Evolutionary conservation across 2,329 filamentous ascomycete species (phyloP), one percentile per base, ranked within the genome.

Genomic region (Parascedosporium putredinis): DNA sequence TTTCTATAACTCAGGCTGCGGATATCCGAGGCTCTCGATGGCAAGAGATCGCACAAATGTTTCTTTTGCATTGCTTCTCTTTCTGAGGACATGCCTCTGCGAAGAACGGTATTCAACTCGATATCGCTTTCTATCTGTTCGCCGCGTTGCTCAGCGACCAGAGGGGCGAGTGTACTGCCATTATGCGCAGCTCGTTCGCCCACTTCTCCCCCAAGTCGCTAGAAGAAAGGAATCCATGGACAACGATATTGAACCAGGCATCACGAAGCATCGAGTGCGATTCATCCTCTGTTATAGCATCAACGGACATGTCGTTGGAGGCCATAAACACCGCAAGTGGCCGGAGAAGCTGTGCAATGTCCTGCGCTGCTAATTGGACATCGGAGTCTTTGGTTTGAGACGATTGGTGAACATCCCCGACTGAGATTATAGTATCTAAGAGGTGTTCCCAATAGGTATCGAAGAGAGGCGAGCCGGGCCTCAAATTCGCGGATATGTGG

Each of bases 191-290:
- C 61, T 96, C 89, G 51, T 84, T 76, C 46, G 82, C 67, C 58
- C 94, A 81, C 56, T 79, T 78, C 61, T 83, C 84, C 16, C 84
- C 86, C 50, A 86, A 78, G 14, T 83, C 77, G 0, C 88, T 91
- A 14, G 78, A 77, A 9, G 84, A 74, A 8, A 83, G 84, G 62
- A 97, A 95, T 4, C 90, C 93, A 63, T 98, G 93, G 1, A 95
- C 86, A 20, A 90, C 87, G 54, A 97, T 88, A 60, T 98, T 99
- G 69, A 96, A 97, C 93, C 93, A 99, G 4, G 88, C 88, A 71
- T 98, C 90, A 48, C 91, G 83, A 56, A 93, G 78, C 51, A 94
- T 69, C 23, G 80, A 78, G 53, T 86, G 77, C 6, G 81, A 79
- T 52, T 91, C 82, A 47, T 90, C 84, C 48, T 85, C 78, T 50